Evolutionary conservation across 805 yeast species (phyloP).

Genomic region (Hanseniaspora nectarophila): DNA sequence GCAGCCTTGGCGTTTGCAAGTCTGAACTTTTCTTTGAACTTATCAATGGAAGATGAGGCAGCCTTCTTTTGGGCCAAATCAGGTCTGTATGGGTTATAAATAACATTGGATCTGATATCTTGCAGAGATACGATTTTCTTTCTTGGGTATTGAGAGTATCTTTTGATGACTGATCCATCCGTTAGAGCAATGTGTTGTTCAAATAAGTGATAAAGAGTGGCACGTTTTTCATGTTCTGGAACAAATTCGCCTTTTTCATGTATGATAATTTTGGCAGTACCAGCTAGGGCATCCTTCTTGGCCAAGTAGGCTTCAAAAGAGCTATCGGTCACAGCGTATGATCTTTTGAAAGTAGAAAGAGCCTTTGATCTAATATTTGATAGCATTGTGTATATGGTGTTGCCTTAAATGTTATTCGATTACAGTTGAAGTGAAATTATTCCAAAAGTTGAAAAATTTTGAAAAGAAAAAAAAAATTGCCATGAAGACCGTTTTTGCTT

Average conservation of each 20-base stretch:
- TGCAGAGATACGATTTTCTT: slow-evolving; percentile 72
- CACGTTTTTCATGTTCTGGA: slow-evolving; percentile 66
- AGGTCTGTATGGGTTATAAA: slow-evolving; percentile 82
- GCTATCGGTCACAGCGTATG: neutral
- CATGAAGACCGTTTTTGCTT: neutral
- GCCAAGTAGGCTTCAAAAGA: slow-evolving; percentile 11
- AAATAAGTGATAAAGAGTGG: slow-evolving; percentile 84
- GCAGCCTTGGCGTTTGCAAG: neutral
- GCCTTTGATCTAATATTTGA: neutral
- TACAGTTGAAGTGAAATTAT: too few species aligned
- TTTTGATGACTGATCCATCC: slow-evolving; percentile 79
- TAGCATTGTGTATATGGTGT: too few species aligned
- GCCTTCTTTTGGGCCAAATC: slow-evolving; percentile 65
- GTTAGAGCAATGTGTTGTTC: slow-evolving; percentile 80
- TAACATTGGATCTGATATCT: slow-evolving; percentile 75
- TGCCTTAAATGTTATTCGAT: too few species aligned
- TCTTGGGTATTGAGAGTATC: slow-evolving; percentile 82
- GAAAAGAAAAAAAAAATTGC: neutral
- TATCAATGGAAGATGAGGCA: slow-evolving; percentile 71
- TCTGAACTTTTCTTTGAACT: slow-evolving; percentile 53
- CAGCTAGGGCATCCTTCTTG: slow-evolving; percentile 5
- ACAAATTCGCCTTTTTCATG: neutral
- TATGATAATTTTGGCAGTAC: neutral
- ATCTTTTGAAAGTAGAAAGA: neutral
- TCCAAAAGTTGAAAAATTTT: too few species aligned